These are phyloP conservation scores for Saksenaea vasiformis DNA, from an alignment of 371 early-diverging fungal species.

Conservation along the genomic window DNA sequence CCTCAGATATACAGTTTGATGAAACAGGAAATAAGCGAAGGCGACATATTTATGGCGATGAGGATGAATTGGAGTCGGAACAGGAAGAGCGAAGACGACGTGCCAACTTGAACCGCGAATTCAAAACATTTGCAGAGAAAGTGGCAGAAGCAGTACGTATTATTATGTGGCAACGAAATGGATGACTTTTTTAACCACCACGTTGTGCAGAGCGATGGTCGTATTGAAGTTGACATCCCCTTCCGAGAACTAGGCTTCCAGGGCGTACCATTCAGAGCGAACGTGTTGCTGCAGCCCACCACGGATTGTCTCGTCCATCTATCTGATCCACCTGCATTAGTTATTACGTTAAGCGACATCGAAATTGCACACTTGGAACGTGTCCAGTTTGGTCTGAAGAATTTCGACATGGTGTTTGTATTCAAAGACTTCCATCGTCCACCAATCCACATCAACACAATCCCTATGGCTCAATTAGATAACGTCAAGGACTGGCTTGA, in stretches of 20 bases:
- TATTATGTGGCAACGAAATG: not conserved
- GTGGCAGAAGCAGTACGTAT: conserved; percentile 79
- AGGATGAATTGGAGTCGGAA: conserved; percentile 96
- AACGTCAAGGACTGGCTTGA: conserved; percentile 99
- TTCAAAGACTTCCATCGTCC: conserved; percentile 93
- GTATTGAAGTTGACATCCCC: conserved; percentile 93
- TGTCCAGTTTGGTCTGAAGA: conserved; percentile 97
- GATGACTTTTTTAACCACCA: not conserved
- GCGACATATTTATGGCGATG: conserved; percentile 92
- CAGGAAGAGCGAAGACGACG: conserved; percentile 92
- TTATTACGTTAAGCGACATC: conserved; percentile 93
- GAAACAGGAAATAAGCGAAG: conserved; percentile 97
- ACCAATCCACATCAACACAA: conserved; percentile 96
- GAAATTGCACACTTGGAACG: conserved; percentile 99
- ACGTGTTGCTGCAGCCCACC: conserved; percentile 96
- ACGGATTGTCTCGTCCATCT: conserved; percentile 97
- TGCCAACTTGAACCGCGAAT: conserved; percentile 91
- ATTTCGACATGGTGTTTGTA: conserved; percentile 99
- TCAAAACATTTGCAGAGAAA: conserved; percentile 91
- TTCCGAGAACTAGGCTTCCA: conserved; percentile 94
- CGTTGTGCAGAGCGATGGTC: conserved; percentile 63
- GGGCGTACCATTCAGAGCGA: conserved; percentile 96
- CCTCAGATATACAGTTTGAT: conserved; percentile 92
- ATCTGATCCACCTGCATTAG: conserved; percentile 95
- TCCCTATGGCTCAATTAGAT: conserved; percentile 94